Evolutionary conservation across 495 filamentous ascomycete species (phyloP), one percentile per base, ranked within the genome.

Genomic region (Entonaema liquescens): DNA sequence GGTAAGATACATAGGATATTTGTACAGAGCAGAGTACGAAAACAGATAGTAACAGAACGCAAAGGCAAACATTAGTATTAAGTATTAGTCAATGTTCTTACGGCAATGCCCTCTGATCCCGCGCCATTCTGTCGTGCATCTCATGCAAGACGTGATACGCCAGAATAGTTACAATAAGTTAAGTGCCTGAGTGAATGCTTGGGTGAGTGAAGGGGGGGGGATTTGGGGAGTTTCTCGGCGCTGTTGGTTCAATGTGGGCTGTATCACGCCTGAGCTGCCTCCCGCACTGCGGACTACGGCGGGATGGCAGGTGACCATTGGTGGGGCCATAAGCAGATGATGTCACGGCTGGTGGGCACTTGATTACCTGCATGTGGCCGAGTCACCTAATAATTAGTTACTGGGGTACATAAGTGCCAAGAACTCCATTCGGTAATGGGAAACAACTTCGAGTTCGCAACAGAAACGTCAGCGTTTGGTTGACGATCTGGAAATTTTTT

Each of bases 111-210:
- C 60, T 68, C 56, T 72, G 42, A 61, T 68, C 70, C 70, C 60
- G 40, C 70, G 55, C 38, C 65, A 68, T 68, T 26, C 28, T 68
- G 6, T 64, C 54, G 59, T 63, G 54, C 64, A 68, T 47, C 59
- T 13, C 55, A 72, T 72, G 69, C 64, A 52, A 28, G 23, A 68
- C 64, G 31, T 72, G 70, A 72, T 72, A 72, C 70, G 70, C 65
- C 49, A 28, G 61, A 23, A 72, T 49, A 72, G 70, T 72, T 28
- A 54, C 64, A 72, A 17, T 21, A 54, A 9, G 42, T 62, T 28
- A 58, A 57, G 36, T 33, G 42, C 6, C 31, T 28, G 38, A 29
- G 26, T 58, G 42, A 29, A 25, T 44, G 33, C n/a, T 50, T 38
- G 29, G 31, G 17, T 55, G 31, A 19, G 15, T 50, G 58, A 31